Base-by-base conservation (phyloP, 257 asterid genomes). In the Solanum pennellii region DNA sequence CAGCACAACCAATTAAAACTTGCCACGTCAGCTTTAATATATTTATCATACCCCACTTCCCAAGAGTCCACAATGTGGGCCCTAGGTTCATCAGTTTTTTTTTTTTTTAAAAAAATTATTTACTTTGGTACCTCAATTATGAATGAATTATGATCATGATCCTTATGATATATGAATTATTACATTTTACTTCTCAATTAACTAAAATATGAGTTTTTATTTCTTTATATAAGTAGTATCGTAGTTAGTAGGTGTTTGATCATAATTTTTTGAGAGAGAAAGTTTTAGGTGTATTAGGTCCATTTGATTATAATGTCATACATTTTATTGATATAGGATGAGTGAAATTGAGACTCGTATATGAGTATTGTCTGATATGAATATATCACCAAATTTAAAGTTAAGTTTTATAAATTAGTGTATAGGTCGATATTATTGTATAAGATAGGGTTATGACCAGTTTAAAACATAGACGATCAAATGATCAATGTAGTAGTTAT, bases 391-490 rank as follows among this genome's bases (percentile, higher is more conserved):
- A 7, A 27, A 29, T 16, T 68, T 14, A 14, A 14, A 68, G 3
- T 56, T 56, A 3, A 69, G 39, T 2, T 69, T 3, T 69, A 7
- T 1, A 29, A 12, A 3, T 1, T 66, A 5, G 3, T 29, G 75
- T 0, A 13, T 29, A 29, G 3, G 7, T 4, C 0, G 1, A 6
- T 27, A 6, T 68, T 27, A 1, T 13, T 69, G 6, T 27, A 69
- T 14, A 0, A 68, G 2, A 3, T 0, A 13, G 0, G 3, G 0
- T 2, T 4, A 14, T 29, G 6, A 6, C 0, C 3, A 69, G 12
- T 7, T 0, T 29, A 29, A 2, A 29, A 0, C 0, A 0, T 5
- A 0, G 1, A 6, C 0, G 0, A 3, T 68, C 5, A 27, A 29
- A 13, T 1, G 12, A 27, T 68, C 2, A 68, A 14, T 68, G 12